Base-by-base conservation (phyloP, 768 basidiomycete species). In the Cubamyces lactineus region DNA sequence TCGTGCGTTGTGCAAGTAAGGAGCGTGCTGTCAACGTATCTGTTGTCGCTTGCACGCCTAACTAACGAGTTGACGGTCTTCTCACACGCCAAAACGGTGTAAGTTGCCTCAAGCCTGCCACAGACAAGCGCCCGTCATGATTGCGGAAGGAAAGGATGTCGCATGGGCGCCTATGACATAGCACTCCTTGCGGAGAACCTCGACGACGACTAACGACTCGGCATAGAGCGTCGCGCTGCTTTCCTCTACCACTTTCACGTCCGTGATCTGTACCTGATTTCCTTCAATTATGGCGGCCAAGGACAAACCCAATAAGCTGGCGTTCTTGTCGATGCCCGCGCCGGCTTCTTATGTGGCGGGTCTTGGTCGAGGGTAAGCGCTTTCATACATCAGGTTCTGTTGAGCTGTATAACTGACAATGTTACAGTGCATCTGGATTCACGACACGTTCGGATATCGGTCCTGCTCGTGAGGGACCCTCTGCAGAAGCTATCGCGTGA, bases 401-500 rank as follows among this genome's bases (percentile, higher is more conserved):
- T 42, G 30, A 56, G 34, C 16, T 28, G 30, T 59, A 56, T 61
- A 8, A n/a, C 66, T 62, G 41, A 68, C 51, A 26, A 57, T 23
- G 24, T 57, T 7, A 3, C 65, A 95, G 94, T 77, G 95, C 95
- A 52, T 96, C 95, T 48, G 95, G 95, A 61, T 98, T 98, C 77
- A 98, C 96, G 0, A 98, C 96, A 6, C 90, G 96, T 50, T 96
- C 94, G 43, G 97, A 98, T 86, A 98, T 99, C 61, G 97, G 97
- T 71, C 97, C 97, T 39, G 97, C 97, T 8, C 81, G 97, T 73
- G 96, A 97, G 71, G 94, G 94, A 0, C 94, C 96, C 0, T 92
- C 92, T 17, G 95, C 94, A 34, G 94, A 96, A 76, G 87, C 88
- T 0, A 81, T 96, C 52, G 96, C 93, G 89, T 59, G 41, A 59